phyloP scores from a whole-genome alignment of 148 eudicot genomes.

The Spergularia marina region DNA sequence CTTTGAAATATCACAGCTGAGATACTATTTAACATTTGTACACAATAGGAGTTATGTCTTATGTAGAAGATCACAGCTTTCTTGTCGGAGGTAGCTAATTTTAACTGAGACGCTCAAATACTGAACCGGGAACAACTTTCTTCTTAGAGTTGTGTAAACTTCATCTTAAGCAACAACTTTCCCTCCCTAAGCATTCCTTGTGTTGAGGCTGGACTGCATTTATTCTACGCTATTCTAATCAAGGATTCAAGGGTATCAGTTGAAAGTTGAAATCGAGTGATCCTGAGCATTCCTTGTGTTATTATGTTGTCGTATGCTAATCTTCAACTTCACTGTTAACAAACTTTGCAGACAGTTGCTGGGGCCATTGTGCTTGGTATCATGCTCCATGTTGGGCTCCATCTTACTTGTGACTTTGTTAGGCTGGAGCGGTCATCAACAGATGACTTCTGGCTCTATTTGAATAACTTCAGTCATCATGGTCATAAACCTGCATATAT shows the following conservation, averaged over 20 bases:
- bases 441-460: conserved; percentile 33
- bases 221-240: not conserved
- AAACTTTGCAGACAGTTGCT: conserved; percentile 66
- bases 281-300: not conserved
- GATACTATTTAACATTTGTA: too few species aligned
- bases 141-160: not conserved
- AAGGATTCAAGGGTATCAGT: conserved; percentile 10
- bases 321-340: conserved; percentile 5
- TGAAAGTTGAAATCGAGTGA: not conserved
- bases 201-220: conserved; percentile 13
- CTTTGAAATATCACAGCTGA: too few species aligned
- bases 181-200: conserved; percentile 1
- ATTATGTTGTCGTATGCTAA: too few species aligned
- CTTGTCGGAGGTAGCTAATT: not conserved
- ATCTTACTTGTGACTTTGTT: conserved; percentile 79
- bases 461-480: conserved; percentile 44
- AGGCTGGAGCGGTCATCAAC: conserved; percentile 57
- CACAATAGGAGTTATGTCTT: too few species aligned
- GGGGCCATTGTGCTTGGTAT: conserved; percentile 69
- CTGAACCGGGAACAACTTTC: not conserved
- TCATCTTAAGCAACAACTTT: conserved; percentile 10
- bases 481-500: conserved; percentile 49
- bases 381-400: conserved; percentile 70
- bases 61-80: not conserved
- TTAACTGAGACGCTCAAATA: not conserved